Evolutionary conservation across 148 eudicot species (phyloP).

Genomic region (Mesembryanthemum crystallinum): DNA sequence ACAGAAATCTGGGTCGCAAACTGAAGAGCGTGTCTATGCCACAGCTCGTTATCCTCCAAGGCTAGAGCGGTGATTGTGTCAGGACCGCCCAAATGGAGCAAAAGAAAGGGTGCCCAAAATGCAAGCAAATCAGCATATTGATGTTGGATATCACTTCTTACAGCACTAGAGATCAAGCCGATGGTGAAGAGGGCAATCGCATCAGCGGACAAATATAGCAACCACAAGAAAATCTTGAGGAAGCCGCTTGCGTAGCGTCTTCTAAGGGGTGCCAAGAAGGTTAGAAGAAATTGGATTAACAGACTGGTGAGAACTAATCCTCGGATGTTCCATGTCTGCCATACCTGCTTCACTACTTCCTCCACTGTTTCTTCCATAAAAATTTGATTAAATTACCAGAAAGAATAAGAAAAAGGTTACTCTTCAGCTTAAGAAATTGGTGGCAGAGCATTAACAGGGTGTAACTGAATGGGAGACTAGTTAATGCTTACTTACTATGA

Average conservation of each 20-base stretch:
- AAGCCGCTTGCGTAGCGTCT: background rate
- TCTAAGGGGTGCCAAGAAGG: constrained; percentile 1
- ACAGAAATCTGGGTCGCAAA: background rate
- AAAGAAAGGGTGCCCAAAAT: constrained; percentile 15
- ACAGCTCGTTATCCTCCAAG: background rate
- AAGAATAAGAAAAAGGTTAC: too few relatives aligned
- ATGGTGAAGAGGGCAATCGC: background rate
- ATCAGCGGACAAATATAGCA: constrained; percentile 12
- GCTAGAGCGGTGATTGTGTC: constrained; percentile 2
- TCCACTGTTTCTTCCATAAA: too few relatives aligned
- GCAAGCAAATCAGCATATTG: background rate
- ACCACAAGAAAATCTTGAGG: background rate
- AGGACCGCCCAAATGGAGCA: constrained; percentile 6
- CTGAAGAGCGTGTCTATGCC: constrained; percentile 12
- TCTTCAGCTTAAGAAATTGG: too few relatives aligned
- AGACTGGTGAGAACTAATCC: background rate
- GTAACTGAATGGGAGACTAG: too few relatives aligned
- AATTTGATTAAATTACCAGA: too few relatives aligned
- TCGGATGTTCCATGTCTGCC: constrained; percentile 3
- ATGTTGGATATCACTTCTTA: background rate
- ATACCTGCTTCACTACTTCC: background rate
- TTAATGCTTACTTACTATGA: too few relatives aligned
- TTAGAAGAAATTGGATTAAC: background rate
- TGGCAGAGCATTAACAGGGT: too few relatives aligned
- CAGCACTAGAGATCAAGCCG: background rate